Evolutionary conservation across 352 stramenopile species (phyloP).

Genomic region (Pythium dissimile): DNA sequence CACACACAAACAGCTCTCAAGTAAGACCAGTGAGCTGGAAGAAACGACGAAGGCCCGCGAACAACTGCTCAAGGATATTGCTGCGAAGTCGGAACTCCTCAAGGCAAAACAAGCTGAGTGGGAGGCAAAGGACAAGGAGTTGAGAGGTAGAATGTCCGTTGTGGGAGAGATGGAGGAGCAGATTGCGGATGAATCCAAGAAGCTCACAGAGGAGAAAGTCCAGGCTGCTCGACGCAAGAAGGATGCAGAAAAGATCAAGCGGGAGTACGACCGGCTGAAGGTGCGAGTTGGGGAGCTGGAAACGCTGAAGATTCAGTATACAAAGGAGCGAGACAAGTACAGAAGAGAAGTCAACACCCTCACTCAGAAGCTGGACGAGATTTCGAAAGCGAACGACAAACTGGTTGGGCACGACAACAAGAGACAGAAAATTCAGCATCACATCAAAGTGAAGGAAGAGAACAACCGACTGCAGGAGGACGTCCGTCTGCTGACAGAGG

Average conservation of each 20-base stretch:
- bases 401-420: slow-evolving; percentile 78
- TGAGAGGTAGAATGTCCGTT: slow-evolving; percentile 9
- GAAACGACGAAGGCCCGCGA: background rate
- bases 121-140: slow-evolving; percentile 18
- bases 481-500: slow-evolving; percentile 60
- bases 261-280: slow-evolving; percentile 15
- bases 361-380: slow-evolving; percentile 28
- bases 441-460: slow-evolving; percentile 79
- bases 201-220: slow-evolving; percentile 17
- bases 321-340: slow-evolving; percentile 56
- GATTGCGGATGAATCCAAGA: slow-evolving; percentile 19
- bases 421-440: slow-evolving; percentile 80
- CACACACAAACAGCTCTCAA: background rate
- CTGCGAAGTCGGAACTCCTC: background rate
- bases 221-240: slow-evolving; percentile 8
- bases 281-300: slow-evolving; percentile 12
- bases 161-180: slow-evolving; percentile 18
- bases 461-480: slow-evolving; percentile 75
- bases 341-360: slow-evolving; percentile 24
- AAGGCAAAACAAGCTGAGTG: slow-evolving; percentile 10
- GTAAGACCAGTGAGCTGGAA: background rate
- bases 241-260: slow-evolving; percentile 17
- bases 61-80: background rate
- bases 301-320: slow-evolving; percentile 34
- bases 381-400: slow-evolving; percentile 59